Evolutionary conservation across 2,329 filamentous ascomycete species (phyloP), one percentile per base, ranked within the genome.

Genomic region (Apiospora hydei): DNA sequence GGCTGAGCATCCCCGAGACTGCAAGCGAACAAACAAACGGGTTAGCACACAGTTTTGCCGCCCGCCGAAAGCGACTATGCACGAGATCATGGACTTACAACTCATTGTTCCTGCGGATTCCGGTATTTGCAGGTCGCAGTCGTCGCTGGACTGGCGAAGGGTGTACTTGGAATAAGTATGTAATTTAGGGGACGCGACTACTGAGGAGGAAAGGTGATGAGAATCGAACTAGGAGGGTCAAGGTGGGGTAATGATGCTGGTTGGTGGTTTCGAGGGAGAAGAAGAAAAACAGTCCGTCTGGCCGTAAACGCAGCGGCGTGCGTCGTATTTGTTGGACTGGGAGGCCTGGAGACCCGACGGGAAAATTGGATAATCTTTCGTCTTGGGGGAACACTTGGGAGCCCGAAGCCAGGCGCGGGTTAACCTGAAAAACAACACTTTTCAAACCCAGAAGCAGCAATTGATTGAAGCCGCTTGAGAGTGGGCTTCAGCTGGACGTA

Each of bases 1-100:
- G 95, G 86, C 96, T 97, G 79, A 98, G 88, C 94, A 98, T 97
- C 81, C 89, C 93, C 77, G 92, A 87, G 85, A 97, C 95, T 97
- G 74, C 70, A 53, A 30, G 44, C 73, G 68, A 64, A 71, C 70
- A 46, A 70, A 71, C 53, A 75, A 44, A 71, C 73, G 5, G 69
- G 64, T 70, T 43, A 69, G 68, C 68, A 44, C n/a, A 7, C 13
- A 21, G 41, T 13, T 26, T 21, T 41, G 41, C 57, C 21, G 13
- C n/a, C 21, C 30, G 43, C 18, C 21, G 5, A 67, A 16, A 16
- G 66, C 41, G 14, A 47, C 16, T 46, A 11, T 13, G 41, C 24
- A 47, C 8, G 30, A 30, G 8, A 1, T 18, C 41, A 34, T 30
- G 13, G n/a, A 53, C 71, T 72, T 57, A 72, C 71, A 53, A 66